Evolutionary conservation across 2,329 filamentous ascomycete genomes (phyloP), one percentile per base, ranked within the genome.

Genomic region (Sclerotinia borealis): DNA sequence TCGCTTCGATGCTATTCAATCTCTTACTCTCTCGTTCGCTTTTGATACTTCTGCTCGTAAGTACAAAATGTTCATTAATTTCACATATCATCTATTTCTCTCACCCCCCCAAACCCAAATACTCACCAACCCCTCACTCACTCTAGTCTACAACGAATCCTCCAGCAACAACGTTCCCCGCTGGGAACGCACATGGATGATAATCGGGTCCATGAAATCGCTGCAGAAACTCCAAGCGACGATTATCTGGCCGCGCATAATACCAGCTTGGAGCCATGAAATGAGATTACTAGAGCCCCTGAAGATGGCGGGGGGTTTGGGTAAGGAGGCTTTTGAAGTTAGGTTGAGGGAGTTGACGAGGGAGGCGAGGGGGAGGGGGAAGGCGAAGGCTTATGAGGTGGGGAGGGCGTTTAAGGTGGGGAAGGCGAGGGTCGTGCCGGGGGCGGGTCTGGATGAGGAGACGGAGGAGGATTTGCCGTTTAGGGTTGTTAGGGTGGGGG

Each of bases 121-220:
- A n/a, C n/a, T 15, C 19, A 7, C 49, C 34, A 15, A 51, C 17
- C 19, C 6, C 13, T n/a, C 29, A 51, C 4, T 3, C 6, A 51
- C 29, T 59, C 4, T 59, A 51, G 49, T 59, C 4, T 59, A 37
- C 22, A 50, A 63, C 22, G 61, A 63, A 54, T 43, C 61, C 43
- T 60, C 66, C 10, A 39, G 31, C 15, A 69, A 64, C n/a, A 61
- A 70, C 15, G 43, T 43, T 5, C 58, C 56, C 13, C 51, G 68
- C 5, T 70, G 68, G 68, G 65, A 70, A 39, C 63, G 68, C 11
- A 65, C 63, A 5, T 70, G 68, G 67, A 59, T 66, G 31, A 63
- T 70, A 1, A 43, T 70, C 7, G 67, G 63, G 0, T 69, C 66
- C 31, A 70, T 70, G 63, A 65, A 65, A 34, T 39, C 52, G 8